A percentile compares a stretch with the other conserved stretches of the same genome.
phyloP scores from a whole-genome alignment of 148 eudicot genomes.

The Nyssa sinensis region DNA sequence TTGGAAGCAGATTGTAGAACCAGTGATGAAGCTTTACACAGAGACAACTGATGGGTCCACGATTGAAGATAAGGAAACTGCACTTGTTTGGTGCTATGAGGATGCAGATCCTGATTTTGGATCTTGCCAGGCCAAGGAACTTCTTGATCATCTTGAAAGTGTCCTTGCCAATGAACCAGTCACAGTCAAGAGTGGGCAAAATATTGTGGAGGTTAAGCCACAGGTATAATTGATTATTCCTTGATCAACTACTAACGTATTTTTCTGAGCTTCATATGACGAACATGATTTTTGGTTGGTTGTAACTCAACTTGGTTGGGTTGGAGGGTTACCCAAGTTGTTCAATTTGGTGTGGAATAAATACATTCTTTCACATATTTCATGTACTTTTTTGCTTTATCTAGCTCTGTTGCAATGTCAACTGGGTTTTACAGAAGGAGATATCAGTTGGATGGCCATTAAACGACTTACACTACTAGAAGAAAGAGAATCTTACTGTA shows the following conservation, averaged over 20 bases:
- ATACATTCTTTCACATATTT: background rate
- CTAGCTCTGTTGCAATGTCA: background rate
- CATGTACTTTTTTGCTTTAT: background rate
- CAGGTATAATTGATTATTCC: constrained; percentile 22
- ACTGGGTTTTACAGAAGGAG: background rate
- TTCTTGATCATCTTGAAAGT: constrained; percentile 47
- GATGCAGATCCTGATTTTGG: constrained; percentile 49
- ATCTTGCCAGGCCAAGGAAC: constrained; percentile 42
- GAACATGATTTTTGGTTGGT: background rate
- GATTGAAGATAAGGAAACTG: constrained; percentile 38
- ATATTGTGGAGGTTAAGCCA: constrained; percentile 42
- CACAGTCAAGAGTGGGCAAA: constrained; percentile 39
- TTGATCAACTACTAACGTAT: background rate
- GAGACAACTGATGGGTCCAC: constrained; percentile 46
- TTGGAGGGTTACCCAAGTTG: background rate
- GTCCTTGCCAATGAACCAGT: constrained; percentile 49
- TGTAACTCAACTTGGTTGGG: background rate
- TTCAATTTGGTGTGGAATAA: background rate
- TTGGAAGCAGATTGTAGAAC: constrained; percentile 41
- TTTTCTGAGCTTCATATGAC: background rate
- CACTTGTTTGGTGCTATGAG: constrained; percentile 38
- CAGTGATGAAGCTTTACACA: constrained; percentile 39
- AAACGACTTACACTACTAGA: background rate
- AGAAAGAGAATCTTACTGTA: background rate
- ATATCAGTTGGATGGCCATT: too few species aligned